phyloP scores from a whole-genome alignment of 2,329 filamentous ascomycete species.

The Monilinia fructicola region DNA sequence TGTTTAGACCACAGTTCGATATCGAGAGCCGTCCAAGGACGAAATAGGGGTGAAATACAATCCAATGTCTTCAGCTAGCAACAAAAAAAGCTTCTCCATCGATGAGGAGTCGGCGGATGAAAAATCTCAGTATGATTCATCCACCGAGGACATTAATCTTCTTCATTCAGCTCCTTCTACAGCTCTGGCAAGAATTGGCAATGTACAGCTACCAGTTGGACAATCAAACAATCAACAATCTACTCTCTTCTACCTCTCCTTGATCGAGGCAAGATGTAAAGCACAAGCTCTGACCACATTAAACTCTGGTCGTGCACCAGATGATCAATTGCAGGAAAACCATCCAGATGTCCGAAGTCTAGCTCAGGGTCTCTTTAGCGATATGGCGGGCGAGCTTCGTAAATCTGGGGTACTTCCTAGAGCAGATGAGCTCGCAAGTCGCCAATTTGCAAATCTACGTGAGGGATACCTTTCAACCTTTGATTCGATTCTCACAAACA shows the following conservation, averaged over 20 bases:
- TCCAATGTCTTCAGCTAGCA: conserved; percentile 4
- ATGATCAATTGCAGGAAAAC: conserved; percentile 33
- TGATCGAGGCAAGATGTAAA: conserved; percentile 38
- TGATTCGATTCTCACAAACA: conserved; percentile 33
- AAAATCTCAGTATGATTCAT: conserved; percentile 19
- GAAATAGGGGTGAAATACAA: background rate
- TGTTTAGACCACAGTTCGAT: conserved; percentile 14
- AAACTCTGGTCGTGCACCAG: conserved; percentile 31
- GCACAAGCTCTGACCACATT: conserved; percentile 34
- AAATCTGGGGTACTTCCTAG: conserved; percentile 35
- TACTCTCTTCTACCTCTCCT: conserved; percentile 36
- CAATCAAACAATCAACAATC: conserved; percentile 32
- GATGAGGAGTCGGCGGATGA: conserved; percentile 1
- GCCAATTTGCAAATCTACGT: conserved; percentile 29
- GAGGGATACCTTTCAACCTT: conserved; percentile 34
- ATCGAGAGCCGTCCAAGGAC: conserved; percentile 17
- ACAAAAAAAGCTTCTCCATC: conserved; percentile 2
- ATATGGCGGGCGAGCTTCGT: conserved; percentile 31
- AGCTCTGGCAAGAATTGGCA: conserved; percentile 18
- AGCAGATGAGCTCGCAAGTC: conserved; percentile 28
- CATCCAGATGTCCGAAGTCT: conserved; percentile 34
- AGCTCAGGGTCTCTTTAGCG: conserved; percentile 32
- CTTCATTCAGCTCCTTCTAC: conserved; percentile 19
- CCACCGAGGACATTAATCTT: conserved; percentile 16
- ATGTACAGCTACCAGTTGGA: conserved; percentile 26